phyloP scores from a whole-genome alignment of 2,329 filamentous ascomycete species.

The Phialophora expanda region DNA sequence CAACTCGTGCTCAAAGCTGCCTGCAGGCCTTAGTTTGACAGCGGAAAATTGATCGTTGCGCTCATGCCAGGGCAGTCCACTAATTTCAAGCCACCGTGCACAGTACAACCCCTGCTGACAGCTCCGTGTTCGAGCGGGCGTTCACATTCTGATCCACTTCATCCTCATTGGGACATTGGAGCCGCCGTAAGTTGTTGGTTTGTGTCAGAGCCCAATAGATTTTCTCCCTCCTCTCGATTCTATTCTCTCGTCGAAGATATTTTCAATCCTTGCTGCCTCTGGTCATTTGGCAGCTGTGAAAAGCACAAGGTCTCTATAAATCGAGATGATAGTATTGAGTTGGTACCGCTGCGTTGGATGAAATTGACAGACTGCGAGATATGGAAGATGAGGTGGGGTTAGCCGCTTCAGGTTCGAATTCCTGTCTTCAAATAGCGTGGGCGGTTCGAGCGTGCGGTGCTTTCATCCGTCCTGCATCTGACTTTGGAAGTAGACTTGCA shows the following conservation, averaged over 20 bases:
- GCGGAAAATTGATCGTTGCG: constrained; percentile 21
- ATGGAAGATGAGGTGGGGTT: not conserved
- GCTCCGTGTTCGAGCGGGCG: not conserved
- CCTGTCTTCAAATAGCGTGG: not conserved
- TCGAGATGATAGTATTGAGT: not conserved
- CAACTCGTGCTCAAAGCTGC: constrained; percentile 18
- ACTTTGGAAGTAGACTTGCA: constrained; percentile 16
- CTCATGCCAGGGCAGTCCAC: constrained; percentile 24
- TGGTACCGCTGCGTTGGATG: not conserved
- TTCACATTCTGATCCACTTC: not conserved
- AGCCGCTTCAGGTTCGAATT: not conserved
- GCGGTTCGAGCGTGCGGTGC: not conserved
- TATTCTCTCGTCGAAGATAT: not conserved
- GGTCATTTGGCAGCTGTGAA: not conserved
- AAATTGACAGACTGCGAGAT: not conserved
- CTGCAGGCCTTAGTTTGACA: constrained; percentile 10
- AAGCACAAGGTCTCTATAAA: not conserved
- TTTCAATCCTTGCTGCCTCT: not conserved
- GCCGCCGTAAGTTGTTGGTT: not conserved
- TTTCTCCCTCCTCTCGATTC: not conserved
- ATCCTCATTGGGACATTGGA: not conserved
- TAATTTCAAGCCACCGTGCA: not conserved
- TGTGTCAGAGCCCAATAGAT: not conserved
- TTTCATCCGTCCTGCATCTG: constrained; percentile 1
- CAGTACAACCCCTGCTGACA: constrained; percentile 3